phyloP scores from a whole-genome alignment of 345 rosid species.

The Rhodamnia rubescens region DNA sequence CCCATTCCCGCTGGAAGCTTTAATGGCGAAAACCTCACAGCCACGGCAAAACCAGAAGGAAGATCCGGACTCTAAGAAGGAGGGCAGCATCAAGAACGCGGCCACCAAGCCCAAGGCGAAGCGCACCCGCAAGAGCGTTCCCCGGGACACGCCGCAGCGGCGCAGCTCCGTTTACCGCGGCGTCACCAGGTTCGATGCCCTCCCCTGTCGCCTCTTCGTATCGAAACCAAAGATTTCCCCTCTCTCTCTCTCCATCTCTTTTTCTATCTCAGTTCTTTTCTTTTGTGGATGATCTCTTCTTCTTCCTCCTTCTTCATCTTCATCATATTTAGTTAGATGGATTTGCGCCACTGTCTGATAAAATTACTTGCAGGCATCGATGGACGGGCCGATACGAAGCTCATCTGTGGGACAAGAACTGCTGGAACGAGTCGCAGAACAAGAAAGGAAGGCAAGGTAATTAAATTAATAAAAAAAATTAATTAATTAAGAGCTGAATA shows the following conservation, averaged over 20 bases:
- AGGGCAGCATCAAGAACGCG: background rate
- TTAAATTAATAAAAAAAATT: background rate
- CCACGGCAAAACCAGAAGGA: background rate
- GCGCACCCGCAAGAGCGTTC: conserved; percentile 40
- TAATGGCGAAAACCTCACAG: conserved; percentile 33
- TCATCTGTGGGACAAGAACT: conserved; percentile 56
- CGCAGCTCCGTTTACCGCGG: conserved; percentile 60
- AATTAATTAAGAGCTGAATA: background rate
- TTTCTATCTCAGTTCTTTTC: background rate
- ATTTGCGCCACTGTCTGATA: background rate
- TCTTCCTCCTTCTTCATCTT: background rate
- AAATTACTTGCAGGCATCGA: conserved; percentile 25
- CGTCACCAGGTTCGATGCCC: conserved; percentile 38
- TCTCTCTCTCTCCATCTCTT: background rate
- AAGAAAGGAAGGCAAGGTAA: conserved; percentile 63
- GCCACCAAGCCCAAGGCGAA: conserved; percentile 11
- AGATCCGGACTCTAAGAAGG: background rate
- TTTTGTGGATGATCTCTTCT: background rate
- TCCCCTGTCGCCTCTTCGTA: background rate
- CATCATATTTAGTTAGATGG: background rate
- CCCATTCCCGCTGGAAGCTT: background rate
- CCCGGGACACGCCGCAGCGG: conserved; percentile 39
- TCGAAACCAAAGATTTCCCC: background rate
- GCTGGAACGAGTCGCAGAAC: conserved; percentile 55
- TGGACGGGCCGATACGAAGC: conserved; percentile 61